Percentiles rank a stretch among this genome's conserved stretches.
Conservation (phyloP, 108 stramenopile genomes). For the Fistulifera solaris region DNA sequence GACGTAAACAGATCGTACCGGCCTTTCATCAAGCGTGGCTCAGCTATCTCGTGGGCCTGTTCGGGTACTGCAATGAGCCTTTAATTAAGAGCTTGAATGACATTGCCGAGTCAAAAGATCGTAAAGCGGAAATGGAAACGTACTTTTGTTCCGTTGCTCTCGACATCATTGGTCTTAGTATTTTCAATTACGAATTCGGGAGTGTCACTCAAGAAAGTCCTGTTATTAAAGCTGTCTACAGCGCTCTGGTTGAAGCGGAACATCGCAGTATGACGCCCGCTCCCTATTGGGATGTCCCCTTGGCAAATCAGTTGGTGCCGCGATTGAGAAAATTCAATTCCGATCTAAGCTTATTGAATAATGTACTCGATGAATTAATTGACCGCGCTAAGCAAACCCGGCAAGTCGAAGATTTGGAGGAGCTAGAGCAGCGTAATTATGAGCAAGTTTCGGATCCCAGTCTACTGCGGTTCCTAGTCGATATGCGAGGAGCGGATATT, state of each 20-base stretch:
- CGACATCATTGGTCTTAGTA: constrained; percentile 88
- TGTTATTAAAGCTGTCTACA: constrained; percentile 90
- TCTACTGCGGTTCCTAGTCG: constrained; percentile 90
- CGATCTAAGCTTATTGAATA: constrained; percentile 83
- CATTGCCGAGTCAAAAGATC: constrained; percentile 25
- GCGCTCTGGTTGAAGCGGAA: constrained; percentile 88
- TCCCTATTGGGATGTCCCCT: constrained; percentile 93
- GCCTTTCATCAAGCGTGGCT: constrained; percentile 97
- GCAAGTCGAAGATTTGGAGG: constrained; percentile 82
- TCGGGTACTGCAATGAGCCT: constrained; percentile 85
- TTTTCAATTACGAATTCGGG: constrained; percentile 96
- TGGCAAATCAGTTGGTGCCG: constrained; percentile 87
- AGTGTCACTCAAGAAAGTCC: constrained; percentile 77
- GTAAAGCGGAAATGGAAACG: constrained; percentile 86
- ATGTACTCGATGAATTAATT: constrained; percentile 85
- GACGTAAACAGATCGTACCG: constrained; percentile 88
- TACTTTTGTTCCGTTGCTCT: constrained; percentile 85
- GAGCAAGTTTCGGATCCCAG: constrained; percentile 83
- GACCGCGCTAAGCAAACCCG: constrained; percentile 66
- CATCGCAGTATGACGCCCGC: constrained; percentile 91
- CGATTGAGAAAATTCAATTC: constrained; percentile 84
- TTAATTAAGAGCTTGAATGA: constrained; percentile 58
- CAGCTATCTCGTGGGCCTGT: constrained; percentile 85
- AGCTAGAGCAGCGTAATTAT: constrained; percentile 84
- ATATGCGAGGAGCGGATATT: constrained; percentile 90